phyloP scores from a whole-genome alignment of 768 basidiomycete species.

The Lentinus brumalis region DNA sequence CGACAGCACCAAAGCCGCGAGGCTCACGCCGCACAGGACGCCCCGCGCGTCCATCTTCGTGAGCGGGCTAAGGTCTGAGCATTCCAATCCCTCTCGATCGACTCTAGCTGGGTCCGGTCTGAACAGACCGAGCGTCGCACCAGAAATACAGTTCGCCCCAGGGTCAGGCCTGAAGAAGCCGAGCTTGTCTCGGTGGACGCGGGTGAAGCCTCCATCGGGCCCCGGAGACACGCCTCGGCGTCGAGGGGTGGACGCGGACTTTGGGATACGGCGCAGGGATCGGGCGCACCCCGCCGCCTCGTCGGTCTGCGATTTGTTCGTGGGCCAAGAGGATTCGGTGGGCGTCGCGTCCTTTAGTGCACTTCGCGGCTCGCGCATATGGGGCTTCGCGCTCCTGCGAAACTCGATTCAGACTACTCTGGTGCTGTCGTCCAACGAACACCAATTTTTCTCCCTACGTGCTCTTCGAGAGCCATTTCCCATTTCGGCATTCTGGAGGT shows the following conservation, averaged over 20 bases:
- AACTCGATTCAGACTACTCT: slow-evolving; percentile 79
- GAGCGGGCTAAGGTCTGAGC: slow-evolving; percentile 87
- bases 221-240: slow-evolving; percentile 46
- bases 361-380: slow-evolving; percentile 59
- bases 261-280: slow-evolving; percentile 24
- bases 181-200: not conserved
- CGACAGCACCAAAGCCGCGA: slow-evolving; percentile 64
- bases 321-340: slow-evolving; percentile 5
- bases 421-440: slow-evolving; percentile 44
- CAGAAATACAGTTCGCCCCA: slow-evolving; percentile 53
- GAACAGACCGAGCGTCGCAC: slow-evolving; percentile 64
- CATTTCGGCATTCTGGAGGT: not conserved
- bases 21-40: slow-evolving; percentile 62
- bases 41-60: slow-evolving; percentile 39
- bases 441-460: slow-evolving; percentile 29
- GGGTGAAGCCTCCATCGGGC: slow-evolving; percentile 18
- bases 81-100: slow-evolving; percentile 64
- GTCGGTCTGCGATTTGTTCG: slow-evolving; percentile 24
- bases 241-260: slow-evolving; percentile 20
- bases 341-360: slow-evolving; percentile 56
- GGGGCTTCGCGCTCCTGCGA: slow-evolving; percentile 29
- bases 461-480: slow-evolving; percentile 22
- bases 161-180: not conserved
- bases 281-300: slow-evolving; percentile 13
- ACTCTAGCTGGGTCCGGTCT: slow-evolving; percentile 62